These are phyloP conservation scores for Aspergillus bombycis DNA, from an alignment of 2,329 filamentous ascomycete species.

Conservation along the genomic window DNA sequence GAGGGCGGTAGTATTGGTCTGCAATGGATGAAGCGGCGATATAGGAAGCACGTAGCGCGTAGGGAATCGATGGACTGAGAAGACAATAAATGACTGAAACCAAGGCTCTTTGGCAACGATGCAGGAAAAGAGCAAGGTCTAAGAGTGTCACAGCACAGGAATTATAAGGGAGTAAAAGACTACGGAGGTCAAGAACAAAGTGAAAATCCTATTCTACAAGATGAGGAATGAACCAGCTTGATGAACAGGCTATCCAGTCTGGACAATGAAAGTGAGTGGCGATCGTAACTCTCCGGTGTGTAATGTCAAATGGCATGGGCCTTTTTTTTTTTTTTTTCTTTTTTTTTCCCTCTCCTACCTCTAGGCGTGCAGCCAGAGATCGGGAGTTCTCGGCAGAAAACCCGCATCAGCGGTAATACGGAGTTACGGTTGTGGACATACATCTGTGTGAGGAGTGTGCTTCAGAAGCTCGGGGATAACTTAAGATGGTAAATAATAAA, in stretches of 20 bases:
- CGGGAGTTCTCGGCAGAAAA: slow-evolving; percentile 29
- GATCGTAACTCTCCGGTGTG: slow-evolving; percentile 9
- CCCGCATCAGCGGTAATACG: background rate
- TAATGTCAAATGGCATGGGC: slow-evolving; percentile 20
- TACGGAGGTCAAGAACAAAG: background rate
- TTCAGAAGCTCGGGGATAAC: background rate
- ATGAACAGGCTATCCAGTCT: slow-evolving; percentile 5
- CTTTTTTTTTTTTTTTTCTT: slow-evolving; percentile 9
- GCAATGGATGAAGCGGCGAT: background rate
- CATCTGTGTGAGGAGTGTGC: background rate
- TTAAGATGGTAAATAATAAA: background rate
- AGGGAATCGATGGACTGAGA: background rate
- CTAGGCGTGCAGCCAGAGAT: slow-evolving; percentile 19
- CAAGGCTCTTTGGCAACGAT: background rate
- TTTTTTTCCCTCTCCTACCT: background rate
- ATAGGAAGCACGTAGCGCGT: background rate
- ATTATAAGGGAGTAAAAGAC: background rate
- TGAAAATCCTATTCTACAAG: slow-evolving; percentile 9
- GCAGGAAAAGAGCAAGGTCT: background rate
- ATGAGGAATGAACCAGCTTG: slow-evolving; percentile 10
- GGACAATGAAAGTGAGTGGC: slow-evolving; percentile 19
- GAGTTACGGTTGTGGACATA: background rate
- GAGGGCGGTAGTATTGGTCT: background rate
- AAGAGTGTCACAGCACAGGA: background rate
- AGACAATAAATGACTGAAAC: background rate